These are phyloP conservation scores for Abelmoschus esculentus DNA, from an alignment of 345 rosid genomes.

Conservation along the genomic window DNA sequence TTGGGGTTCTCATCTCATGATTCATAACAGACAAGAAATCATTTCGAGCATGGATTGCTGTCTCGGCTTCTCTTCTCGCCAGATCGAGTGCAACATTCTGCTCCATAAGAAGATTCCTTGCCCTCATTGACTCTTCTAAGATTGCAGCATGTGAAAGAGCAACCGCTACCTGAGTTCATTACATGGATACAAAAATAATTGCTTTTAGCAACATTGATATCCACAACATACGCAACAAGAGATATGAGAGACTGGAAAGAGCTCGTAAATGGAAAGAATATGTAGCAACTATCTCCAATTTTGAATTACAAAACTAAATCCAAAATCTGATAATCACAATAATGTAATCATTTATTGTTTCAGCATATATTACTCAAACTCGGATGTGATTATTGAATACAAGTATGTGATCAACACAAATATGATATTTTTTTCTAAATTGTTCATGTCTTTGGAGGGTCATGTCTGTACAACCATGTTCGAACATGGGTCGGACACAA, in stretches of 20 bases:
- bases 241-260: neutral
- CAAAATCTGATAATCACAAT: neutral
- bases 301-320: neutral
- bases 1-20: constrained; percentile 98
- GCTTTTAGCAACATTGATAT: neutral
- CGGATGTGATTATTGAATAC: neutral
- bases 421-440: neutral
- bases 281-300: neutral
- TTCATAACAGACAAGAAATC: constrained; percentile 99
- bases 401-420: neutral
- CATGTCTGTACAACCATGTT: no score
- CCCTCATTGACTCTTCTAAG: constrained; percentile 95
- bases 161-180: constrained; percentile 70
- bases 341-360: neutral
- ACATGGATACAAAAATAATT: constrained; percentile 13
- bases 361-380: neutral
- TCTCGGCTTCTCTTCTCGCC: constrained; percentile 94
- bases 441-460: no score
- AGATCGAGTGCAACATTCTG: constrained; percentile 91
- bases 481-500: no score
- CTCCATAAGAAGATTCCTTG: constrained; percentile 94
- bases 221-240: neutral
- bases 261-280: neutral
- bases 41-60: constrained; percentile 88
- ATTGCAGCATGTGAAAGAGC: constrained; percentile 99